These are phyloP conservation scores for Phaeotremella fagi DNA, from an alignment of 768 basidiomycete genomes.

Conservation along the genomic window DNA sequence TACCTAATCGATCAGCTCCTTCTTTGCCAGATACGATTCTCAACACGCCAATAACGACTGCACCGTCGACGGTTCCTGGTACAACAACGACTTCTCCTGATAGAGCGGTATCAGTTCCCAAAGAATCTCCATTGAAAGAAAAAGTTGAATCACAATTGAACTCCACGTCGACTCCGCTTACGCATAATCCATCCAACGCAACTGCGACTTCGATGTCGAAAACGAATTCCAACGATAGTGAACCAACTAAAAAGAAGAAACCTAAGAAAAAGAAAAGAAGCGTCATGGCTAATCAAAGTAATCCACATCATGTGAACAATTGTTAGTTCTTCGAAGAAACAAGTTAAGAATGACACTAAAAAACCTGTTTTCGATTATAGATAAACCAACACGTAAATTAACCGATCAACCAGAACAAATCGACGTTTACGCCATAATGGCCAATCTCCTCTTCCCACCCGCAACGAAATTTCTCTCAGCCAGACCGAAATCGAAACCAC, in stretches of 20 bases:
- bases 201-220: neutral
- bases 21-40: neutral
- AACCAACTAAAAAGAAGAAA: conserved; percentile 39
- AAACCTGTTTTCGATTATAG: too few relatives aligned
- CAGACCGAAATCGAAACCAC: conserved; percentile 17
- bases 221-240: neutral
- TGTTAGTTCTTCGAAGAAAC: too few relatives aligned
- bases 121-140: too few relatives aligned
- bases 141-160: too few relatives aligned
- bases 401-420: neutral
- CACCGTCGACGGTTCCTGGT: too few relatives aligned
- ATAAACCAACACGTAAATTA: conserved; percentile 33
- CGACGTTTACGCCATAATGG: conserved; percentile 15
- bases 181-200: too few relatives aligned
- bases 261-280: conserved; percentile 91
- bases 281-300: conserved; percentile 83
- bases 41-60: neutral
- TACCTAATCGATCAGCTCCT: conserved; percentile 1
- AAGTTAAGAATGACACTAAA: too few relatives aligned
- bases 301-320: conserved; percentile 91
- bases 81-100: too few relatives aligned
- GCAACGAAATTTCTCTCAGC: conserved; percentile 42
- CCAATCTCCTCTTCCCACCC: conserved; percentile 38
- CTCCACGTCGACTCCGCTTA: too few relatives aligned
- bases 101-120: too few relatives aligned